Percentiles rank a stretch among this genome's conserved stretches.
Evolutionary conservation across 768 basidiomycete genomes (phyloP).

Genomic region (Leccinum olivaceopallidum): DNA sequence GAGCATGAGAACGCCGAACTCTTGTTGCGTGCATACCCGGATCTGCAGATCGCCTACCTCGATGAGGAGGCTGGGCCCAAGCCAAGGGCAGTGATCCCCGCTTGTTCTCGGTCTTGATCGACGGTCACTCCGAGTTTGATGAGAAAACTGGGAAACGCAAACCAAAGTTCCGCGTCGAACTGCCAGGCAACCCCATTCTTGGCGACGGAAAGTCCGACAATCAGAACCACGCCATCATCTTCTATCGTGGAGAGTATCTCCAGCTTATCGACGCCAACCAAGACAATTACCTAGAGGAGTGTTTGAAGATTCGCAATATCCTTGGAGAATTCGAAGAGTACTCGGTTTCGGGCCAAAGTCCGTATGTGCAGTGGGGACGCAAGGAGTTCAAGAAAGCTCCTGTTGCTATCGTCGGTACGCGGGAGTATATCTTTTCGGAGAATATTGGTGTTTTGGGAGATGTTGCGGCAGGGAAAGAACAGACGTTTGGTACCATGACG

Average conservation of each 20-base stretch:
- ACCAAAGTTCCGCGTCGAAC: constrained; percentile 96
- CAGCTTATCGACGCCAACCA: constrained; percentile 99
- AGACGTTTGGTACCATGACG: too few species aligned
- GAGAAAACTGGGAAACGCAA: constrained; percentile 85
- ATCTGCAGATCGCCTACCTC: constrained; percentile 96
- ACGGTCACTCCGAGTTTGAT: constrained; percentile 95
- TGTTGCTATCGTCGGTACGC: too few species aligned
- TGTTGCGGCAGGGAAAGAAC: too few species aligned
- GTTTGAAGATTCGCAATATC: constrained; percentile 91
- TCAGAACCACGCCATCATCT: constrained; percentile 99
- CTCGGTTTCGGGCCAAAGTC: too few species aligned
- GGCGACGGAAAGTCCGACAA: constrained; percentile 99
- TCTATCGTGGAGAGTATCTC: constrained; percentile 98
- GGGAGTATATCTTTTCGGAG: too few species aligned
- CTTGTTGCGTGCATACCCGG: constrained; percentile 95
- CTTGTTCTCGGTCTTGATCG: constrained; percentile 91
- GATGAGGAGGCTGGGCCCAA: constrained; percentile 85
- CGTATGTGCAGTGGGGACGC: too few species aligned
- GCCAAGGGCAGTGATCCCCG: constrained; percentile 83
- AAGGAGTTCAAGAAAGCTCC: too few species aligned
- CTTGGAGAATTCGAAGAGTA: too few species aligned
- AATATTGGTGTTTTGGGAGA: too few species aligned
- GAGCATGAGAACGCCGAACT: constrained; percentile 99
- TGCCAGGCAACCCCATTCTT: constrained; percentile 98
- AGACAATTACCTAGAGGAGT: constrained; percentile 99